Conservation (phyloP, 2,329 filamentous ascomycete genomes). For the Cercospora sojina region DNA sequence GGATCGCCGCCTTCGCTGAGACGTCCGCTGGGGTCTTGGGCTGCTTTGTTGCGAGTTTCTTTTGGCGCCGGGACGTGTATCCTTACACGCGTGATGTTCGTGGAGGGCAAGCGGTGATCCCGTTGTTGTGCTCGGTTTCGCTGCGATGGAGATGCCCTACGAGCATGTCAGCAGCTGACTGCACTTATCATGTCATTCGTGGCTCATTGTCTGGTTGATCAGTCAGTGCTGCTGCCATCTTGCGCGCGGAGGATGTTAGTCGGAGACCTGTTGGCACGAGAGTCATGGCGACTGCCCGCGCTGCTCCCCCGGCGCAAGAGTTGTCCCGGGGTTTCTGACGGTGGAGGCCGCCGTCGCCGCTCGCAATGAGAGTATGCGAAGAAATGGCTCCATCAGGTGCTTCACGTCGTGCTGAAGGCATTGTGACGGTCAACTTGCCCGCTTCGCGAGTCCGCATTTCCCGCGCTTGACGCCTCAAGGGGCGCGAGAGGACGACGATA, state of each 20-base stretch:
- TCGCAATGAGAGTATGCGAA: background rate
- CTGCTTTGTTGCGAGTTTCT: background rate
- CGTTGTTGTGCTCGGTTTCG: background rate
- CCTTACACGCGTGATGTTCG: background rate
- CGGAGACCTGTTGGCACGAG: background rate
- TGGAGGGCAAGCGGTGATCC: background rate
- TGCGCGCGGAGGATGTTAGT: background rate
- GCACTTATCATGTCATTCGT: background rate
- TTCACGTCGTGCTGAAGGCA: no score
- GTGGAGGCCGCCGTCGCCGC: background rate
- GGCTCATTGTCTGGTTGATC: background rate
- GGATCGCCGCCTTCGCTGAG: background rate
- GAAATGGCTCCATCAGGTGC: no score
- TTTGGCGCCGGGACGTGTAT: background rate
- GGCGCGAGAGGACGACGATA: no score
- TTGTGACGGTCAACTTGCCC: no score
- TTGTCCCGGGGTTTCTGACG: background rate
- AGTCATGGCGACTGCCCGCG: no score
- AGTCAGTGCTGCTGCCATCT: background rate
- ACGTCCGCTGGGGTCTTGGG: background rate
- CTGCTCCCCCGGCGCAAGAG: no score
- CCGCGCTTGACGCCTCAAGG: background rate
- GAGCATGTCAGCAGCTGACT: background rate
- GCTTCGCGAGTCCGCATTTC: no score
- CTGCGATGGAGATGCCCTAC: background rate